phyloP scores from a whole-genome alignment of 208 protist species.

The Vickermania ingenoplastis region DNA sequence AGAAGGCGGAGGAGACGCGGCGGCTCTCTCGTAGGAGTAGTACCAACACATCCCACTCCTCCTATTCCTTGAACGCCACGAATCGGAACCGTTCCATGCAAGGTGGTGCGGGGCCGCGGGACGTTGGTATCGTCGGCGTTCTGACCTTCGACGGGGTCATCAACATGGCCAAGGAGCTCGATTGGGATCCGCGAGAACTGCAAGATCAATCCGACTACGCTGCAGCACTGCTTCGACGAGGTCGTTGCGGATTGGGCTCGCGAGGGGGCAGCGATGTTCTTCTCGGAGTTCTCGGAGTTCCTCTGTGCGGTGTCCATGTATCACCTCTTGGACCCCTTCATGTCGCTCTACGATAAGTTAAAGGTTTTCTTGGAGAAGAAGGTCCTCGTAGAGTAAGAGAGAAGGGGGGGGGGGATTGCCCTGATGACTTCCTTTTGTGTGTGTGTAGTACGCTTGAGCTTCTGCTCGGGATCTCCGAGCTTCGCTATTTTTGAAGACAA shows the following conservation, averaged over 20 bases:
- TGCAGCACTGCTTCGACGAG: conserved; percentile 31
- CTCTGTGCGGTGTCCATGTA: conserved; percentile 50
- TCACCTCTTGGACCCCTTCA: conserved; percentile 25
- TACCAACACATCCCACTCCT: too few relatives aligned
- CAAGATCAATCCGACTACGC: conserved; percentile 8
- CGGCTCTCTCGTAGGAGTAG: neutral
- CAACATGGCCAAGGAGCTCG: conserved; percentile 36
- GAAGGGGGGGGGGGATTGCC: too few relatives aligned
- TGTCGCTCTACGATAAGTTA: conserved; percentile 52
- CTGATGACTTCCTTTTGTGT: too few relatives aligned
- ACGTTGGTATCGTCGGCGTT: conserved; percentile 62
- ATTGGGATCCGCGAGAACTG: conserved; percentile 24
- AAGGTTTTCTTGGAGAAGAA: conserved; percentile 26
- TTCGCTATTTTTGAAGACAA: too few relatives aligned
- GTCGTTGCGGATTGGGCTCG: conserved; percentile 26
- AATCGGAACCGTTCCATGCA: neutral
- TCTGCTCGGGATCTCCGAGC: too few relatives aligned
- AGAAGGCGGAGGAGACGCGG: neutral
- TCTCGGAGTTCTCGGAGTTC: conserved; percentile 52
- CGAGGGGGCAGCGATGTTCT: conserved; percentile 53
- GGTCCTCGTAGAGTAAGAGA: conserved; percentile 22
- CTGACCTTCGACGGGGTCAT: conserved; percentile 28
- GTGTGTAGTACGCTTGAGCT: too few relatives aligned
- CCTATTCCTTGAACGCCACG: neutral
- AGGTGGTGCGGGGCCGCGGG: conserved; percentile 2